Evolutionary conservation across 2,329 filamentous ascomycete genomes (phyloP).

Genomic region (Fusarium compactum): DNA sequence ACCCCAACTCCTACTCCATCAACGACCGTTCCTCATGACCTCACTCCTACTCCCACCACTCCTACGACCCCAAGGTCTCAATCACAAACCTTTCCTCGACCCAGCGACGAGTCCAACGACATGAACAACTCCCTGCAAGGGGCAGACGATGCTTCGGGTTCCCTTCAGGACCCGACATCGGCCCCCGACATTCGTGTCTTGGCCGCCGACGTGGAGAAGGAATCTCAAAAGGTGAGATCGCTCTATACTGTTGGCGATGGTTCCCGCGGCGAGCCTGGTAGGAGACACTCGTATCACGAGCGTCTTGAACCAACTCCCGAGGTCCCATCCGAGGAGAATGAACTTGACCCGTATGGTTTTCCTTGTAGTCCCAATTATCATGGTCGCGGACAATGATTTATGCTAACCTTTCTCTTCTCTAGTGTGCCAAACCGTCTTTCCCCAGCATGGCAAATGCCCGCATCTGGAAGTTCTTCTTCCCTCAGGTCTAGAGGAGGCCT

Average conservation of each 20-base stretch:
- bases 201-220: conserved; percentile 68
- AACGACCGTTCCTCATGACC: conserved; percentile 20
- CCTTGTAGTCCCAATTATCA: conserved; percentile 53
- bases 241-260: conserved; percentile 70
- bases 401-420: conserved; percentile 47
- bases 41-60: conserved; percentile 35
- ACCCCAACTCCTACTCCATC: conserved; percentile 37
- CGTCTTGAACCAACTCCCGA: conserved; percentile 63
- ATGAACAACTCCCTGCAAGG: conserved; percentile 36
- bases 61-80: conserved; percentile 44
- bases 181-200: conserved; percentile 65
- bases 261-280: conserved; percentile 66
- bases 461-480: conserved; percentile 59
- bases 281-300: conserved; percentile 61
- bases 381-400: conserved; percentile 41
- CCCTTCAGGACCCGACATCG: conserved; percentile 39
- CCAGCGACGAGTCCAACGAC: conserved; percentile 43
- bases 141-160: conserved; percentile 23
- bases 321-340: conserved; percentile 64
- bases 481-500: conserved; percentile 65
- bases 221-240: conserved; percentile 76
- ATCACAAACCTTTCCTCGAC: conserved; percentile 37
- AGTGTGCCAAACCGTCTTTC: conserved; percentile 50
- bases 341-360: conserved; percentile 69
- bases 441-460: conserved; percentile 53